Evolutionary conservation across 2,329 filamentous ascomycete genomes (phyloP).

Genomic region (Dothidotthia symphoricarpi): DNA sequence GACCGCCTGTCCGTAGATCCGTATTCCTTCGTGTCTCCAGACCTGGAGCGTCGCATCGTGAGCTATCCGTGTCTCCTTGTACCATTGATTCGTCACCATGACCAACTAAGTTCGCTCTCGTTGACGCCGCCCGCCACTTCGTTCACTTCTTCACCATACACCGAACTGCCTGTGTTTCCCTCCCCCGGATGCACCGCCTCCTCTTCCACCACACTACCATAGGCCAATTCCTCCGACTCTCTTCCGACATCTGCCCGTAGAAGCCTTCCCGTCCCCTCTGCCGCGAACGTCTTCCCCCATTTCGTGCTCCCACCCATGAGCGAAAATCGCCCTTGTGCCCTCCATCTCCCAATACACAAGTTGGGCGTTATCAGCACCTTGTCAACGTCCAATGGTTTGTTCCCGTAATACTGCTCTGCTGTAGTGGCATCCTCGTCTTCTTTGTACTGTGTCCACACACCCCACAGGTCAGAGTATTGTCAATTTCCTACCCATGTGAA

Average conservation of each 20-base stretch:
- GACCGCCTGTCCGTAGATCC: no score
- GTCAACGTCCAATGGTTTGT: constrained; percentile 16
- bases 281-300: constrained; percentile 23
- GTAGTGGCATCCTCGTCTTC: background rate
- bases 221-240: no score
- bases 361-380: constrained; percentile 31
- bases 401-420: constrained; percentile 23
- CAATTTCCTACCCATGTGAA: constrained; percentile 14
- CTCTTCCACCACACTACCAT: no score
- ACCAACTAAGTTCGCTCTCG: no score
- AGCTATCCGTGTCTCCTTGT: no score
- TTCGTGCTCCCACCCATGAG: constrained; percentile 21
- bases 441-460: constrained; percentile 11
- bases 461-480: constrained; percentile 20
- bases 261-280: constrained; percentile 6
- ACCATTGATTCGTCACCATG: no score
- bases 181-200: background rate
- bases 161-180: background rate
- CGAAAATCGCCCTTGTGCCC: constrained; percentile 24
- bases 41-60: no score
- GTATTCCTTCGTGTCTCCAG: no score
- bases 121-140: no score
- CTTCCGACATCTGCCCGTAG: background rate
- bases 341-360: constrained; percentile 31
- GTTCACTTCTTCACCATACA: no score